Evolutionary conservation across 176 grass and related monocot genomes (phyloP).

Genomic region (Aegilops bicornis): DNA sequence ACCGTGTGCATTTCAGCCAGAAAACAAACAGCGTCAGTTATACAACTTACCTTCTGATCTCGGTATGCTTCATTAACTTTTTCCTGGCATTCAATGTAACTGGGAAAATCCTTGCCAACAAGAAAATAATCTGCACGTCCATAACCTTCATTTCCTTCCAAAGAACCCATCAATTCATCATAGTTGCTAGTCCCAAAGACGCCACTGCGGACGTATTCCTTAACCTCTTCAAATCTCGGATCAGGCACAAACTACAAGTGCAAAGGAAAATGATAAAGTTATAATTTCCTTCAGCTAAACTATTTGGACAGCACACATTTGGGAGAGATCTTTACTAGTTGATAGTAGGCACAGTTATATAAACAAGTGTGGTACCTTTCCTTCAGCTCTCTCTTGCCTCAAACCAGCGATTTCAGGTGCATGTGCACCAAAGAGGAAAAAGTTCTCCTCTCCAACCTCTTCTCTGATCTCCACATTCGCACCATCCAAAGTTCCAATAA

Average conservation of each 20-base stretch:
- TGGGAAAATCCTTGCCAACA: constrained; percentile 97
- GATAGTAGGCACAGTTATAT: background rate
- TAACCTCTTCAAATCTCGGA: constrained; percentile 94
- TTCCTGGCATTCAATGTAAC: constrained; percentile 94
- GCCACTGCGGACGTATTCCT: constrained; percentile 80
- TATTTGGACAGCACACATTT: background rate
- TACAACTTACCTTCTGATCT: constrained; percentile 69
- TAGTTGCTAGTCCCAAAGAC: constrained; percentile 72
- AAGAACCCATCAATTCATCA: constrained; percentile 92
- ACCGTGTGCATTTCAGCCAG: background rate
- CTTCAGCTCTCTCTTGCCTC: constrained; percentile 82
- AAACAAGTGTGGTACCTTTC: constrained; percentile 66
- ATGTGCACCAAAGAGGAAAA: constrained; percentile 95
- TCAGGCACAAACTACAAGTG: constrained; percentile 84
- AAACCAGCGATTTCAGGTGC: constrained; percentile 89
- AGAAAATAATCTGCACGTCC: constrained; percentile 98
- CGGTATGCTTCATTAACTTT: constrained; percentile 86
- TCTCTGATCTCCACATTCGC: constrained; percentile 99
- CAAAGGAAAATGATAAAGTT: background rate
- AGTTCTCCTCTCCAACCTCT: constrained; percentile 97
- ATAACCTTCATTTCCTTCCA: constrained; percentile 96
- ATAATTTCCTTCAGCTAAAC: background rate
- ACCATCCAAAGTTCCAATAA: constrained; percentile 97
- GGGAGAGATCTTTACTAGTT: constrained; percentile 17
- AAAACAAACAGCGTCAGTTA: constrained; percentile 11